phyloP scores from a whole-genome alignment of 2,329 filamentous ascomycete genomes.

The Raffaelea ambrosiae region DNA sequence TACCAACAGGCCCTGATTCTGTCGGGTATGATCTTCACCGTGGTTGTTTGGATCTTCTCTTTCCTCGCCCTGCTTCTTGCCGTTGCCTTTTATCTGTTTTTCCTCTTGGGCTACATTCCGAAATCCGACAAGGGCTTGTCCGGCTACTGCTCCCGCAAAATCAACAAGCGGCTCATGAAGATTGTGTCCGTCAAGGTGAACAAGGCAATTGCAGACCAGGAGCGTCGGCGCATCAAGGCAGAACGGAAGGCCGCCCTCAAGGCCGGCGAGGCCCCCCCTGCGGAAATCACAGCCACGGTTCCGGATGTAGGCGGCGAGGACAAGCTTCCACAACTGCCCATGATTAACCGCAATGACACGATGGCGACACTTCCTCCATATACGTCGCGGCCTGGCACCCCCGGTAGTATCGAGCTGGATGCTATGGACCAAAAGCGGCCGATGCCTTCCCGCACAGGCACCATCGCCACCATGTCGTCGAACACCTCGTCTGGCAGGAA shows the following conservation, averaged over 20 bases:
- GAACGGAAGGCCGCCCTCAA: conserved; percentile 43
- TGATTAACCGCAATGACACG: conserved; percentile 50
- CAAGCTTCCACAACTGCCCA: conserved; percentile 49
- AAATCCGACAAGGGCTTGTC: conserved; percentile 69
- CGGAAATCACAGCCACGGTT: conserved; percentile 57
- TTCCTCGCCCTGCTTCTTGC: conserved; percentile 68
- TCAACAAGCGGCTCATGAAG: conserved; percentile 73
- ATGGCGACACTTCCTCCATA: conserved; percentile 55
- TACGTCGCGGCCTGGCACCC: conserved; percentile 48
- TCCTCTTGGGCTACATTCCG: conserved; percentile 89
- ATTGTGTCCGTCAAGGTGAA: conserved; percentile 85
- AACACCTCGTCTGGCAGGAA: conserved; percentile 10
- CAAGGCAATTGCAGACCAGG: conserved; percentile 75
- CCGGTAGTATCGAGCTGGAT: conserved; percentile 42
- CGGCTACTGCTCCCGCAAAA: conserved; percentile 84
- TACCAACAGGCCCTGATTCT: conserved; percentile 75
- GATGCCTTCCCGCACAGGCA: conserved; percentile 24
- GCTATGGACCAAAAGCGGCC: conserved; percentile 44
- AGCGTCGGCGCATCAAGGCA: conserved; percentile 46
- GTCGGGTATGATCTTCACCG: conserved; percentile 84
- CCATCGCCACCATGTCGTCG: neutral
- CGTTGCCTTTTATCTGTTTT: conserved; percentile 72
- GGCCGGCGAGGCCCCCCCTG: conserved; percentile 40
- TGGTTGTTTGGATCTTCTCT: conserved; percentile 81
- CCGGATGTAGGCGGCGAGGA: conserved; percentile 44